Conservation (phyloP, 2,329 filamentous ascomycete genomes). For the Penicillium sp. region DNA sequence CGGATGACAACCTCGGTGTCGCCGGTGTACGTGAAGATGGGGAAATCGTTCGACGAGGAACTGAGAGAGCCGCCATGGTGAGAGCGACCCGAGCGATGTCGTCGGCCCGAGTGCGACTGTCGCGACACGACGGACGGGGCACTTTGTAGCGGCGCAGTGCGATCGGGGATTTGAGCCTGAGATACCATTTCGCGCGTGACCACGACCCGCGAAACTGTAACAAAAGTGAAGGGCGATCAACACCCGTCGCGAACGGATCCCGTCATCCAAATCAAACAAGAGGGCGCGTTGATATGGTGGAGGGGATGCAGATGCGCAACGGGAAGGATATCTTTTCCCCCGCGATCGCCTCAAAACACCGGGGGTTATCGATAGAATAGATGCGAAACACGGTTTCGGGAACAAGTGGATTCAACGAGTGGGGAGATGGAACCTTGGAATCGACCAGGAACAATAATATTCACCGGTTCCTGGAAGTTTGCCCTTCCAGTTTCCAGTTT, state of each 20-base stretch:
- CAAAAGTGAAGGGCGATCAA: slow-evolving; percentile 9
- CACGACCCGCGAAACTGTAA: background rate
- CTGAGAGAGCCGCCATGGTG: slow-evolving; percentile 71
- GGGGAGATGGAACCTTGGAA: background rate
- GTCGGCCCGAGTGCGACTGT: slow-evolving; percentile 58
- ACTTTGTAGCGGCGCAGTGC: slow-evolving; percentile 59
- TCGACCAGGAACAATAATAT: background rate
- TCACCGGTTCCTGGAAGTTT: slow-evolving; percentile 2
- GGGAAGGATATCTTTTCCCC: background rate
- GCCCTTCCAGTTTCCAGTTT: background rate
- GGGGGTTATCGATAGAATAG: background rate
- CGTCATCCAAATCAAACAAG: slow-evolving; percentile 10
- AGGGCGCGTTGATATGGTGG: background rate
- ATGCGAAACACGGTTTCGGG: background rate
- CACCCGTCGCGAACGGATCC: slow-evolving; percentile 11
- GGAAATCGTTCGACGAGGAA: slow-evolving; percentile 83
- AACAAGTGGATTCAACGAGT: background rate
- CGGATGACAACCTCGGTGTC: slow-evolving; percentile 87
- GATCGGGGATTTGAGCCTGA: slow-evolving; percentile 48
- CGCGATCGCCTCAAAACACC: background rate
- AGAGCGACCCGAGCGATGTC: slow-evolving; percentile 75
- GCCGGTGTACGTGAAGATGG: slow-evolving; percentile 82
- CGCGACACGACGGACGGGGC: slow-evolving; percentile 64
- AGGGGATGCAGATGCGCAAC: background rate
- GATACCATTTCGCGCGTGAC: slow-evolving; percentile 35